Base-by-base conservation (phyloP, 2,329 filamentous ascomycete species). In the Apiospora pterosperma region DNA sequence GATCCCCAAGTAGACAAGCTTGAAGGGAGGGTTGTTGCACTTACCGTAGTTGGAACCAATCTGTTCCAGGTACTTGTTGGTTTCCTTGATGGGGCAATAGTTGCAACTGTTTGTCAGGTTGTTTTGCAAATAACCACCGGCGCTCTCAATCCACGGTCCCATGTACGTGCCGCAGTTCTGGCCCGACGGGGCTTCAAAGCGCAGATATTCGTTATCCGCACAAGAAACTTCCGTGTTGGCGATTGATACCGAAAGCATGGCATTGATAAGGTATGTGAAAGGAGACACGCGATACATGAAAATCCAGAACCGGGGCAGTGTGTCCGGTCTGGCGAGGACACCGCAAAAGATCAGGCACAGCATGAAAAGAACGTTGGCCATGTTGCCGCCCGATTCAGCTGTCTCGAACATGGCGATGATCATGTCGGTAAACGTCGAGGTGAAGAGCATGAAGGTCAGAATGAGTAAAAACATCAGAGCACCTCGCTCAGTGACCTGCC, bases 391-490 rank as follows among this genome's bases (percentile, higher is more conserved):
- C 0, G 85, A 88, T 76, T 93, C 91, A 21, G 91, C 90, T 28
- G 85, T 85, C 63, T 91, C 88, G 64, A 93, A 85, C 23, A 88
- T 90, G 2, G 91, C 88, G 68, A 95, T 92, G 68, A 92, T 80
- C 78, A 94, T 86, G 65, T 89, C 86, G 16, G 91, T 88, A 73
- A 96, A 96, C 5, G 92, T 94, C 11, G 87, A 91, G 0, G 90
- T 89, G 78, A 93, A 93, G 63, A 95, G 78, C 68, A 94, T 83
- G 83, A 95, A 95, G 67, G 85, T 80, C 73, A 88, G 83, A 42
- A 93, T 81, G 70, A 92, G 87, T 34, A 96, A 81, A 80, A 93
- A 92, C 85, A 94, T 91, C 34, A 94, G 85, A 1, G 80, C 89
- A 11, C 91, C 90, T 36, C 92, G 90, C 70, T 92, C 86, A 14